Evolutionary conservation across 768 basidiomycete species (phyloP), one percentile per base, ranked within the genome.

Genomic region (Tylopilus plumbeoviolaceoides): DNA sequence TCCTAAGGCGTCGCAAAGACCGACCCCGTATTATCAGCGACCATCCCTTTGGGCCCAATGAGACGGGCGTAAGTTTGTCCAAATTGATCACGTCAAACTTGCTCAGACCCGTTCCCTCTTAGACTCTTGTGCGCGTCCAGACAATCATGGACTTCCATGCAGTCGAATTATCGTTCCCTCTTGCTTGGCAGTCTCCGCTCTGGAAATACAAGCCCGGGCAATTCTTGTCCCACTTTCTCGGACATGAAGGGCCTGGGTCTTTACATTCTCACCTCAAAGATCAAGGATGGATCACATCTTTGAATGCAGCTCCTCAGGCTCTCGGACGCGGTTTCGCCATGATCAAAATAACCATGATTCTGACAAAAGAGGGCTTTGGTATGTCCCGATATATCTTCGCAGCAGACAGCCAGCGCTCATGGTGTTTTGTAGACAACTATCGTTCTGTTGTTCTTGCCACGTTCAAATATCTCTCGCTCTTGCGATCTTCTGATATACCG

Each of bases 161-260:
- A 0, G 60, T 95, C 47, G 93, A 95, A 63, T 78, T 95, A 21
- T 84, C 84, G 3, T 93, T 92, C 71, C 82, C 89, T 54, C 68
- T 95, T 63, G 79, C 79, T 61, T 80, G 85, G 72, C 79, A 94
- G 72, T 72, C 87, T 51, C 79, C 79, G 51, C 69, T 83, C 62
- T 82, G 91, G 90, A 79, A 83, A 60, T 73, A 84, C 67, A 89
- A 95, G 70, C 93, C 95, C 5, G 81, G 76, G 6, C 68, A 80
- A 50, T 87, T 91, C 67, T 65, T 98, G 21, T 77, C 83, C 4
- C 89, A 94, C 64, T 84, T 95, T 63, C 70, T 93, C 30, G 94
- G 94, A 0, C 92, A 98, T 64, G 94, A 98, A 71, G 94, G 94
- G 1, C 84, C 87, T 33, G 95, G 95, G 2, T 98, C 95, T 1